Base-by-base conservation (phyloP, 75 land plant genomes). In the Picea glauca region DNA sequence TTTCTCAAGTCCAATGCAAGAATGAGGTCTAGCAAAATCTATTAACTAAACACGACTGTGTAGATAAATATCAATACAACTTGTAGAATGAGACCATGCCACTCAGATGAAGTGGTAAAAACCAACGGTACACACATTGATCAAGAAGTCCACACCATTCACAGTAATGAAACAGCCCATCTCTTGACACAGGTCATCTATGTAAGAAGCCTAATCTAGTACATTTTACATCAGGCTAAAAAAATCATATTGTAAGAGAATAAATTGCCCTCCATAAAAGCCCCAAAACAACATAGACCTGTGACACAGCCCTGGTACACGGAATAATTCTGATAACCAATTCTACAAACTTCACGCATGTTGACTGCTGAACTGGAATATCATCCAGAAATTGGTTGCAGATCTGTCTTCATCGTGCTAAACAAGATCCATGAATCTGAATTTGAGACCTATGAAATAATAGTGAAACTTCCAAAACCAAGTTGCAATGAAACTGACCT, bases 191-290 rank as follows among this genome's bases (percentile, higher is more conserved):
- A 50, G 56, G 11, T 50, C 12, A 50, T 50, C 56, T 50, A 50
- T 12, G 11, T 50, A 50, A 50, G 9, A 50, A 50, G 56, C 56
- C 56, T 50, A 50, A 11, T 50, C 12, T 9, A 50, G 56, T 9
- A 46, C 56, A 50, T 50, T 11, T 46, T 46, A 46, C 56, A 50
- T 9, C 56, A 50, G 56, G 63, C 63, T 62, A 20, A 18, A 18
- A 60, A 62, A 62, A 62, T 62, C 63, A 62, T 62, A 62, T 62
- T 62, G 23, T 21, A 62, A 18, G 20, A 23, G 63, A 31, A 75
- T 26, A 57, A 58, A 75, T 75, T 75, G 59, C 58, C 76, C 35
- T 75, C 58, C 60, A 30, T 17, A 31, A 75, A 58, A 58, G 31
- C 56, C 38, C 59, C 43, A 54, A 75, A 26, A 43, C 76, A 75